Conservation (phyloP, 306 rosid species). For the Mucuna pruriens region DNA sequence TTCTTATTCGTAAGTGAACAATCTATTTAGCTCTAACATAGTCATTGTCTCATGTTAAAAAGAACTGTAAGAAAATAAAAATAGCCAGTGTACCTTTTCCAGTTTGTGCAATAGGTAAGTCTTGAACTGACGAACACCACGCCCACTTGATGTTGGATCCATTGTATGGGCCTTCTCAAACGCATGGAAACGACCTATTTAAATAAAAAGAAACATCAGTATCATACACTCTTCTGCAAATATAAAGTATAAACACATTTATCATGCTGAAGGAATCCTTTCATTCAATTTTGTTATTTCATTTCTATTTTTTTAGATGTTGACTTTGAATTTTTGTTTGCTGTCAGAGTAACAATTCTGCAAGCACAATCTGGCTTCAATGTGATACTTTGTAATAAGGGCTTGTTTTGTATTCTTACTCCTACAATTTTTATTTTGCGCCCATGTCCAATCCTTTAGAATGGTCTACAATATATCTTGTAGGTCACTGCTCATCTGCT, state of each 20-base stretch:
- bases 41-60: not conserved
- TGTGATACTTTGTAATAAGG: not conserved
- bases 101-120: constrained; percentile 83
- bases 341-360: constrained; percentile 19
- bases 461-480: no score
- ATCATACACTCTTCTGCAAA: not conserved
- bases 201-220: constrained; percentile 35
- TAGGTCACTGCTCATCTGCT: no score
- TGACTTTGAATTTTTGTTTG: not conserved
- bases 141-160: constrained; percentile 89
- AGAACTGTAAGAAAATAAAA: constrained; percentile 28
- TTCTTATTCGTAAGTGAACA: not conserved
- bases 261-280: not conserved
- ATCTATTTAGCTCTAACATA: not conserved
- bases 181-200: constrained; percentile 93
- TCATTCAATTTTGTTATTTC: not conserved
- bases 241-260: constrained; percentile 6
- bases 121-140: constrained; percentile 98
- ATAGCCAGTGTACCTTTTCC: constrained; percentile 60
- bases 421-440: not conserved
- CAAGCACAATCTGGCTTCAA: constrained; percentile 17
- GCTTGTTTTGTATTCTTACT: not conserved
- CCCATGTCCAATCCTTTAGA: no score
- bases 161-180: constrained; percentile 81
- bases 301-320: not conserved